Evolutionary conservation across 2,329 filamentous ascomycete genomes (phyloP).

Genomic region (Fusarium sp.): DNA sequence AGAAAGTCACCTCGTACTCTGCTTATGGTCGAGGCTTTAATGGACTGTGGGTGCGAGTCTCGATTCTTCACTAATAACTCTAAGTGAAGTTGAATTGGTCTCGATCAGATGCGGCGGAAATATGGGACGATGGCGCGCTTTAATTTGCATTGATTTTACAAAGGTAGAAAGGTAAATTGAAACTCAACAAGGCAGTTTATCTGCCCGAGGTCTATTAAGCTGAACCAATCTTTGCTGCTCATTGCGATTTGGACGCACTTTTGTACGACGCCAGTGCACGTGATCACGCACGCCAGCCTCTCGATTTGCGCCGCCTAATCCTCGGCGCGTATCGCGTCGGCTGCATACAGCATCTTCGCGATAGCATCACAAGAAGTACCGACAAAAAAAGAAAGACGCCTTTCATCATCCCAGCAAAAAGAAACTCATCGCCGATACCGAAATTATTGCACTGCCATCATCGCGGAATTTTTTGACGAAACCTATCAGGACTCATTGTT

Average conservation of each 20-base stretch:
- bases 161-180: background rate
- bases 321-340: conserved; percentile 47
- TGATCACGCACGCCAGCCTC: conserved; percentile 40
- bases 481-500: conserved; percentile 1
- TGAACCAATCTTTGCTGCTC: background rate
- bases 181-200: background rate
- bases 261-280: conserved; percentile 32
- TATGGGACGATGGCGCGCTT: background rate
- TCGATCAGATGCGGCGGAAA: background rate
- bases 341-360: conserved; percentile 40
- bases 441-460: background rate
- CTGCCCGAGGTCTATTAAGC: background rate
- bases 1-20: background rate
- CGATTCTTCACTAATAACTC: background rate
- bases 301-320: conserved; percentile 48
- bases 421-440: background rate
- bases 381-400: conserved; percentile 21
- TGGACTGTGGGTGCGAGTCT: background rate
- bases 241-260: background rate
- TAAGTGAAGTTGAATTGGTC: background rate
- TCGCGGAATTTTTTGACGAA: background rate
- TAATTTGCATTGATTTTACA: background rate
- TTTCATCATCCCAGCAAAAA: background rate
- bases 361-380: conserved; percentile 35
- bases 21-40: background rate